phyloP scores from a whole-genome alignment of 352 stramenopile genomes.

The Pythium myriotylum region DNA sequence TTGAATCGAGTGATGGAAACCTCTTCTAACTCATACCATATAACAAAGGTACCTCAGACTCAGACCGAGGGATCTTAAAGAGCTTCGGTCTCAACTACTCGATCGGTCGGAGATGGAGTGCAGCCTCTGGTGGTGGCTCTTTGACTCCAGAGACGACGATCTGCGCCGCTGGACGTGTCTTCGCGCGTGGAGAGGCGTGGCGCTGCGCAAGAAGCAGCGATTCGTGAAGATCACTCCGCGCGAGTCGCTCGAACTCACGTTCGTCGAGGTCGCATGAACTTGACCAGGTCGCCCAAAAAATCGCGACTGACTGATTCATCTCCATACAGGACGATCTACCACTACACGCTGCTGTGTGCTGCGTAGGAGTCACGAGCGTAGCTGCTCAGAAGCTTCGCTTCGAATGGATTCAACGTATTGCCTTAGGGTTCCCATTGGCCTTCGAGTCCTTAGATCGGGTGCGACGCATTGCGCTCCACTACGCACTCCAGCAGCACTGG shows the following conservation, averaged over 20 bases:
- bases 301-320: not conserved
- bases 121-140: slow-evolving; percentile 41
- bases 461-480: slow-evolving; percentile 35
- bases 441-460: slow-evolving; percentile 33
- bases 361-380: slow-evolving; percentile 2
- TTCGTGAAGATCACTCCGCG: slow-evolving; percentile 23
- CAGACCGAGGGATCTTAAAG: slow-evolving; percentile 25
- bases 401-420: slow-evolving; percentile 37
- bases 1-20: slow-evolving; percentile 13
- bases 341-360: slow-evolving; percentile 41
- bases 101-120: not conserved
- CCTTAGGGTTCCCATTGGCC: slow-evolving; percentile 26
- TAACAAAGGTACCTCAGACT: slow-evolving; percentile 16
- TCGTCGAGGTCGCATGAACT: slow-evolving; percentile 49
- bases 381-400: slow-evolving; percentile 22
- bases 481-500: slow-evolving; percentile 54
- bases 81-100: not conserved
- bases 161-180: slow-evolving; percentile 49
- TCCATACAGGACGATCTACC: slow-evolving; percentile 39
- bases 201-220: slow-evolving; percentile 47
- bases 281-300: too few species aligned
- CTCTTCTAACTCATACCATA: slow-evolving; percentile 16
- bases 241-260: slow-evolving; percentile 43
- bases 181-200: slow-evolving; percentile 41
- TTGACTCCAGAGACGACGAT: slow-evolving; percentile 19